Base-by-base conservation (phyloP, 2,329 filamentous ascomycete genomes). In the Trichoderma guizhouense region DNA sequence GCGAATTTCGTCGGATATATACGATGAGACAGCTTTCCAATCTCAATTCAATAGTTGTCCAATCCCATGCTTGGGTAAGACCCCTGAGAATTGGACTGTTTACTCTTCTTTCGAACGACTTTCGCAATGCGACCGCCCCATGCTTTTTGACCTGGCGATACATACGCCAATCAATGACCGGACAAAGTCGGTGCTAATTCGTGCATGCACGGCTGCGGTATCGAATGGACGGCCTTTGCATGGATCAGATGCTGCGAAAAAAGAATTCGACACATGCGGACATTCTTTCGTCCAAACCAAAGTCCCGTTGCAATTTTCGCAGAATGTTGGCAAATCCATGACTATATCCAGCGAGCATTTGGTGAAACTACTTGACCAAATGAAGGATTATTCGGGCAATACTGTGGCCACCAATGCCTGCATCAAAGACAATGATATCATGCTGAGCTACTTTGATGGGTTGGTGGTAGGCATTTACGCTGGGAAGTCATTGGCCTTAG, bases 141-240 rank as follows among this genome's bases (percentile, higher is more conserved):
- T 64, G 32, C 60, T 71, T 39, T 71, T 71, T 14, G 69, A 64
- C 32, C 24, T 64, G 21, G 47, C 60, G 7, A 71, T 71, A 18
- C 21, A 71, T 39, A 71, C 28, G n/a, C 58, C 60, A 3, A 24
- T 64, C 24, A 55, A 64, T 43, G 47, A 63, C 32, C 28, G 30
- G 21, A 30, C 60, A 24, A 64, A 43, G 7, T 30, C 69, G 2
- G 61, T 71, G 15, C 14, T 71, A n/a, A 71, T 64, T 43, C 69
- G 69, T n/a, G 43, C 47, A 28, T 71, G 68, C 12, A 63, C 68
- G 12, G 39, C 62, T 30, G 43, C 47, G 3, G 7, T 21, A 15
- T 32, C 11, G 12, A 28, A 21, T 14, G 30, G 12, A 32, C 0
- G 5, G 5, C 32, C 57, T 34, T 30, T 15, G 1, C 28, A 12